These are phyloP conservation scores for Ceratobasidium sp. DNA, from an alignment of 1,284 basidiomycete genomes.

Conservation along the genomic window DNA sequence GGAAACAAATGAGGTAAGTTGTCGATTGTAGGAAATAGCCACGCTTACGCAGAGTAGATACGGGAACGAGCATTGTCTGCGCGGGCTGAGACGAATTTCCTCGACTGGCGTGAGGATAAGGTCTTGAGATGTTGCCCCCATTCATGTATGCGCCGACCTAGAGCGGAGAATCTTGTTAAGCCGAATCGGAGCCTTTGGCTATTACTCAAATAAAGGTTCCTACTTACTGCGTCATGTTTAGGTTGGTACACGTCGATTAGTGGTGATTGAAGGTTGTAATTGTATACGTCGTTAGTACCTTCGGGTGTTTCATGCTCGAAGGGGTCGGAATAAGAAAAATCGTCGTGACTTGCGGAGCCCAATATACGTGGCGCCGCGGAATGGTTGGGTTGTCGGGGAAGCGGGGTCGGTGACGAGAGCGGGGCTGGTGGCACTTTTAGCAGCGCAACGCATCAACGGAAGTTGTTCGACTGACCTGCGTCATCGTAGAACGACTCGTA, in stretches of 20 bases:
- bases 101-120: neutral
- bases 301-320: neutral
- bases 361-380: neutral
- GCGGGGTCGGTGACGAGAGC: conserved; percentile 34
- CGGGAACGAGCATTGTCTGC: conserved; percentile 36
- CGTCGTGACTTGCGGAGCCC: neutral
- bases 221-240: neutral
- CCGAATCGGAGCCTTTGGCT: too few relatives aligned
- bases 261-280: neutral
- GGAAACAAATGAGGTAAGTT: neutral
- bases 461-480: neutral
- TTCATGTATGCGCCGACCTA: conserved; percentile 28
- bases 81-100: neutral
- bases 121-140: neutral
- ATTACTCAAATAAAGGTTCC: neutral
- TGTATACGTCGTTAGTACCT: neutral
- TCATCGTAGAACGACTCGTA: conserved; percentile 25
- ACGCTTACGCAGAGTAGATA: conserved; percentile 46
- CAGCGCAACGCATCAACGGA: neutral
- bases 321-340: neutral
- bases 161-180: neutral
- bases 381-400: conserved; percentile 8
- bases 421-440: neutral
- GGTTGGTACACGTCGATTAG: neutral
- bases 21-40: too few relatives aligned